Evolutionary conservation across 768 basidiomycete species (phyloP).

Genomic region (Dentipellis fragilis): DNA sequence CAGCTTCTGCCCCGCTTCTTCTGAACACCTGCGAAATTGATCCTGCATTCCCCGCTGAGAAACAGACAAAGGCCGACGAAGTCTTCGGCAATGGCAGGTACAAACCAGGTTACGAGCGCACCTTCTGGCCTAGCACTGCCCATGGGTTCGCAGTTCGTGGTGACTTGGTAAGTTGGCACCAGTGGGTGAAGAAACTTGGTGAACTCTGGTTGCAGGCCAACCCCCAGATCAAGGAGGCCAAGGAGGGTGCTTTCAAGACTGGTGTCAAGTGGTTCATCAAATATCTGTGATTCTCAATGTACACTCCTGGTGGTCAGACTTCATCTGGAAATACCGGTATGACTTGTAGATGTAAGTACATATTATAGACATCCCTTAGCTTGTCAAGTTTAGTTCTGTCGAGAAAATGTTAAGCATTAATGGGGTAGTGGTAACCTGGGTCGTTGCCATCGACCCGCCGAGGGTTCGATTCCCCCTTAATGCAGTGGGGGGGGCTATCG

Average conservation of each 20-base stretch:
- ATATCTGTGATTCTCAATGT: constrained; percentile 11
- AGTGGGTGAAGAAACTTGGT: too few relatives aligned
- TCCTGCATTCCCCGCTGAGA: constrained; percentile 21
- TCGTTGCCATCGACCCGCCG: constrained; percentile 64
- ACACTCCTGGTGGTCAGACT: too few relatives aligned
- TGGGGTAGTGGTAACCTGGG: constrained; percentile 61
- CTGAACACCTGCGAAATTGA: constrained; percentile 32
- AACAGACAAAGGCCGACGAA: constrained; percentile 25
- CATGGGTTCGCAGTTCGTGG: constrained; percentile 32
- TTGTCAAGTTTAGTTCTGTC: not conserved
- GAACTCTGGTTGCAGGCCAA: constrained; percentile 21
- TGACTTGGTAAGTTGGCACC: constrained; percentile 25
- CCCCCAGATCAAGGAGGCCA: constrained; percentile 23
- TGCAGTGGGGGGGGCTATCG: not conserved
- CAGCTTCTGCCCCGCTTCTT: constrained; percentile 29
- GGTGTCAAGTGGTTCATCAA: constrained; percentile 25
- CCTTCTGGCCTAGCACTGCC: constrained; percentile 25
- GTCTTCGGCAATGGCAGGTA: constrained; percentile 29
- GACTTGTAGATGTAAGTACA: not conserved
- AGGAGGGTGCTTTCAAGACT: constrained; percentile 30
- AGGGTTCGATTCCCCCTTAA: constrained; percentile 3
- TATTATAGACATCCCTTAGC: not conserved
- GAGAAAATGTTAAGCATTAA: constrained; percentile 21
- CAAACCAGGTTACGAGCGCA: constrained; percentile 26
- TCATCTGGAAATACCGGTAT: too few relatives aligned